Evolutionary conservation across 176 grass and related monocot species (phyloP).

Genomic region (Tillandsia fasciculata): DNA sequence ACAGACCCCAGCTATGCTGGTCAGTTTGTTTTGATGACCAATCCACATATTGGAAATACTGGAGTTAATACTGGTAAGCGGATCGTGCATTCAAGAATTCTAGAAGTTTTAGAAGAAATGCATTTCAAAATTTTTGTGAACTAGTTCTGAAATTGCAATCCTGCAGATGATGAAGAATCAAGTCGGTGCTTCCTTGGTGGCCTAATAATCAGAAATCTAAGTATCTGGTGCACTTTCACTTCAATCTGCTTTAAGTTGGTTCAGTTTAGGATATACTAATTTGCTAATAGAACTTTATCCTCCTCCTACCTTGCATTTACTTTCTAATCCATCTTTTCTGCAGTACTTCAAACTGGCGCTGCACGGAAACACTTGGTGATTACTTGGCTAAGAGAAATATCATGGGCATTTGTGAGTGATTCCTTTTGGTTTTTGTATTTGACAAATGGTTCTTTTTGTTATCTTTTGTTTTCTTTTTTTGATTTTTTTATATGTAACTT

Average conservation of each 20-base stretch:
- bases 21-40: slow-evolving; percentile 95
- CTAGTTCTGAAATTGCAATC: neutral
- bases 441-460: slow-evolving; percentile 1
- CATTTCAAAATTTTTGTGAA: neutral
- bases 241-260: neutral
- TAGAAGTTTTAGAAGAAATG: neutral
- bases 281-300: neutral
- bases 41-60: slow-evolving; percentile 96
- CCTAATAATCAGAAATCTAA: slow-evolving; percentile 73
- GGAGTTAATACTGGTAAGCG: slow-evolving; percentile 72
- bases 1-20: slow-evolving; percentile 97
- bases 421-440: neutral
- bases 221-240: slow-evolving; percentile 53
- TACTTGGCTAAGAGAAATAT: slow-evolving; percentile 82
- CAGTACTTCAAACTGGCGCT: slow-evolving; percentile 91
- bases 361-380: slow-evolving; percentile 72
- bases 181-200: slow-evolving; percentile 76
- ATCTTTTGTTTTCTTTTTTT: neutral
- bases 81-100: neutral
- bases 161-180: slow-evolving; percentile 87
- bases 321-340: neutral
- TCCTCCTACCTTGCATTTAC: neutral
- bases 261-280: neutral
- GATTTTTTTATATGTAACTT: neutral
- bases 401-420: slow-evolving; percentile 90